phyloP scores from a whole-genome alignment of 2,329 filamentous ascomycete species.

The Biscogniauxia mediterranea region DNA sequence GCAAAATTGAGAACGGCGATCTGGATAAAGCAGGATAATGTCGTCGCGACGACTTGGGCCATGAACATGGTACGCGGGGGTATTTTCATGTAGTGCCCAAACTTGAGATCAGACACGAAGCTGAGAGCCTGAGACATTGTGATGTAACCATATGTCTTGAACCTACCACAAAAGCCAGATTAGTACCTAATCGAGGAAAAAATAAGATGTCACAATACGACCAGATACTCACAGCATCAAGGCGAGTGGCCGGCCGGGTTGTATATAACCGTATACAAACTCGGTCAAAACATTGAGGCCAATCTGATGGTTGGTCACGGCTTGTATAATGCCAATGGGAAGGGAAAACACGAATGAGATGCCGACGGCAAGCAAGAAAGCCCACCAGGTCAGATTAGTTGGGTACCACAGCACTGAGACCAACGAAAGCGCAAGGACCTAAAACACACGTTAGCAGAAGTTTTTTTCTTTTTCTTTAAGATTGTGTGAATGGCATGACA shows the following conservation, averaged over 20 bases:
- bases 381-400: slow-evolving; percentile 71
- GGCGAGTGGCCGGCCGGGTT: slow-evolving; percentile 67
- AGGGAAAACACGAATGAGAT: slow-evolving; percentile 64
- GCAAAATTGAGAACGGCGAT: slow-evolving; percentile 63
- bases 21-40: slow-evolving; percentile 66
- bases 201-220: not conserved
- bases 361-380: slow-evolving; percentile 63
- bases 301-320: slow-evolving; percentile 68
- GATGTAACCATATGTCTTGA: slow-evolving; percentile 63
- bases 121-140: slow-evolving; percentile 64
- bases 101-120: slow-evolving; percentile 66
- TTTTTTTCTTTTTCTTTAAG: too few species aligned
- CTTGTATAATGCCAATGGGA: slow-evolving; percentile 68
- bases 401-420: slow-evolving; percentile 58
- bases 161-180: slow-evolving; percentile 37
- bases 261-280: slow-evolving; percentile 73
- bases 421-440: slow-evolving; percentile 56
- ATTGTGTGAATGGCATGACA: slow-evolving; percentile 24
- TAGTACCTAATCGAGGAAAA: slow-evolving; percentile 9
- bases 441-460: slow-evolving; percentile 11
- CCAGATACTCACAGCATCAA: slow-evolving; percentile 61
- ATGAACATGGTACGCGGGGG: slow-evolving; percentile 63
- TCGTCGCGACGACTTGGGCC: slow-evolving; percentile 63
- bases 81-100: slow-evolving; percentile 72
- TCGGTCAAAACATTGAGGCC: slow-evolving; percentile 74